Base-by-base conservation (phyloP, 179 eudicot species). In the Silene noctiflora region DNA sequence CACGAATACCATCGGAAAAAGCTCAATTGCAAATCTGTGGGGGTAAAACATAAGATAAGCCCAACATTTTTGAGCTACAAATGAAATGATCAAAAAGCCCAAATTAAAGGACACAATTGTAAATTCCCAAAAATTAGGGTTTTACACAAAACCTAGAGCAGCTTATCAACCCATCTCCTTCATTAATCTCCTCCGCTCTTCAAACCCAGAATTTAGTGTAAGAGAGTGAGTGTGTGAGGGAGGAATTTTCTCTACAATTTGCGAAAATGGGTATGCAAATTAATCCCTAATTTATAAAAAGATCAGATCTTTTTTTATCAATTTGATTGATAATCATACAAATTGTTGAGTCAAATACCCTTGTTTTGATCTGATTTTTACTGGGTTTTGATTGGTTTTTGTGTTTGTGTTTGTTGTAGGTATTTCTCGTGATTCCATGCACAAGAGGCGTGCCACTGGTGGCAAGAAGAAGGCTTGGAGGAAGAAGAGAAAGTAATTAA, bases 391-490 rank as follows among this genome's bases (percentile, higher is more conserved):
- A 56, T 56, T 16, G 19, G 60, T 16, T 56, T n/a, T 16, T 64
- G 56, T 17, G 14, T 35, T 39, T 9, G 9, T 46, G 14, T 35
- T 39, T 9, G 9, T 46, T 9, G 25, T 19, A 90, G 94, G 94
- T 86, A 90, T 90, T 33, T 89, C 91, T 46, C 87, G 96, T 73
- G 96, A 91, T 84, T 89, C 93, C 33, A 88, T 90, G 90, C 95
- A 90, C 91, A 90, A 90, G 89, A 86, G 95, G 73, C 95, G 91
- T 85, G 95, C 93, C 81, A 91, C 93, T 86, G 96, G 91, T 39
- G 96, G 96, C 62, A 90, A 90, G 88, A 86, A 91, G 90, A 91
- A 91, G 85, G 90, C 93, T 0, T 91, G 93, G 96, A 89, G 96
- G 87, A 91, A 91, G 91, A 91, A 91, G 90, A 53, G 93, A 83